phyloP scores from a whole-genome alignment of 2,329 filamentous ascomycete species.

The Eutypa lata region DNA sequence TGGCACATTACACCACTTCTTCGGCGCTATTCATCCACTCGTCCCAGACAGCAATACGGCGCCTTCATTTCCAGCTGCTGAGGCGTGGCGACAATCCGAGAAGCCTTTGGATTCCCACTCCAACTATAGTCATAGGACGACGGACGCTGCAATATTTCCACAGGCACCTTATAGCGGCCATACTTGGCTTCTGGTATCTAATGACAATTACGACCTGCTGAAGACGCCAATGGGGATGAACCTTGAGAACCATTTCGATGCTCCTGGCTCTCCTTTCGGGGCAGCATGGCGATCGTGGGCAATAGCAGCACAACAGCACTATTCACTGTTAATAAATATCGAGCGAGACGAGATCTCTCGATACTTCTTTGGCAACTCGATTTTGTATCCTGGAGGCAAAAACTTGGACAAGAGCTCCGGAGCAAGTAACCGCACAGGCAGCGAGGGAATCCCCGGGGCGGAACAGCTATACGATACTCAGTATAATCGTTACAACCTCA shows the following conservation, averaged over 20 bases:
- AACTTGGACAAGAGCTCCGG: not conserved
- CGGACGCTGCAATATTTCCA: conserved; percentile 30
- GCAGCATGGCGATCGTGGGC: conserved; percentile 46
- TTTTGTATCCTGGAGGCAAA: conserved; percentile 20
- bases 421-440: not conserved
- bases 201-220: conserved; percentile 38
- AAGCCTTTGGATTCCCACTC: conserved; percentile 20
- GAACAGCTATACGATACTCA: conserved; percentile 44
- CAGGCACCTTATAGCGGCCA: conserved; percentile 38
- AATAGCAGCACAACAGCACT: conserved; percentile 46
- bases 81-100: conserved; percentile 37
- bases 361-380: conserved; percentile 43
- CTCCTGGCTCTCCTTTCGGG: conserved; percentile 34
- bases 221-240: conserved; percentile 49
- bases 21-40: conserved; percentile 50
- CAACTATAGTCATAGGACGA: conserved; percentile 15
- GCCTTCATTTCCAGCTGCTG: conserved; percentile 20
- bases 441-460: conserved; percentile 14
- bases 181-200: conserved; percentile 47
- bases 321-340: conserved; percentile 47
- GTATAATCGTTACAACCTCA: conserved; percentile 48
- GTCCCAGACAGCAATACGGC: conserved; percentile 41
- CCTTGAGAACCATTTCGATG: conserved; percentile 25
- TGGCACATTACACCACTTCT: conserved; percentile 51
- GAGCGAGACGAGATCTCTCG: conserved; percentile 40